A percentile compares a stretch with the other conserved stretches of the same genome.
phyloP scores from a whole-genome alignment of 1,284 basidiomycete genomes.

The Caloboletus inedulis region DNA sequence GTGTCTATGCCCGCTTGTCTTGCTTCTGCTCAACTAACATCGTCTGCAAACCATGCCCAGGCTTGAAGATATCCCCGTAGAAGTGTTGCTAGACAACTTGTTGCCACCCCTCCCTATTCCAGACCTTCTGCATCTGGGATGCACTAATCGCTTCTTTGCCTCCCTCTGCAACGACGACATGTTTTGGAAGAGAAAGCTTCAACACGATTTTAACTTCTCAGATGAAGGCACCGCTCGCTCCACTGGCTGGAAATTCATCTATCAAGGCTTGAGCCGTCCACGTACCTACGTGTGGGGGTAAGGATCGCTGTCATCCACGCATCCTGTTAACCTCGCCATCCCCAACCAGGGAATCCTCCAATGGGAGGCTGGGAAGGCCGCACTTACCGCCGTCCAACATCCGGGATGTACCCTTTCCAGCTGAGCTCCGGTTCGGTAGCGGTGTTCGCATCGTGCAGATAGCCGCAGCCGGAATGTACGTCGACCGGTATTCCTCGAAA shows the following conservation, averaged over 20 bases:
- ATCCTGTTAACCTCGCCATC: constrained; percentile 1
- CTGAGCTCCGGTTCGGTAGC: constrained; percentile 50
- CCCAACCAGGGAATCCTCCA: constrained; percentile 49
- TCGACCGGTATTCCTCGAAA: constrained; percentile 6
- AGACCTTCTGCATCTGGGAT: constrained; percentile 59
- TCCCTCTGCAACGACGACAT: constrained; percentile 66
- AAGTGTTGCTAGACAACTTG: constrained; percentile 72
- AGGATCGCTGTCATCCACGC: constrained; percentile 22
- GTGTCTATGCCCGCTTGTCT: background rate
- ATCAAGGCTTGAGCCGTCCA: constrained; percentile 59
- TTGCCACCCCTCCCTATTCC: constrained; percentile 55
- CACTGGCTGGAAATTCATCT: constrained; percentile 77
- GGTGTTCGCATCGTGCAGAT: constrained; percentile 68
- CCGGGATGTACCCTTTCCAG: constrained; percentile 57
- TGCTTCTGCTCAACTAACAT: constrained; percentile 1
- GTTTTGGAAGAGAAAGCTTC: constrained; percentile 73
- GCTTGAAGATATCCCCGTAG: constrained; percentile 59
- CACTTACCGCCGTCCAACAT: constrained; percentile 37
- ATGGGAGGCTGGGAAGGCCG: constrained; percentile 58
- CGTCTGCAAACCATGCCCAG: constrained; percentile 26
- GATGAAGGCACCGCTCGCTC: constrained; percentile 64
- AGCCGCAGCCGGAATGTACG: constrained; percentile 78
- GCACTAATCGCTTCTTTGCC: constrained; percentile 58
- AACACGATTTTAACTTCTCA: constrained; percentile 76
- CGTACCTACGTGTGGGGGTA: constrained; percentile 82